Base-by-base conservation (phyloP, 345 rosid species). In the Pistacia vera region DNA sequence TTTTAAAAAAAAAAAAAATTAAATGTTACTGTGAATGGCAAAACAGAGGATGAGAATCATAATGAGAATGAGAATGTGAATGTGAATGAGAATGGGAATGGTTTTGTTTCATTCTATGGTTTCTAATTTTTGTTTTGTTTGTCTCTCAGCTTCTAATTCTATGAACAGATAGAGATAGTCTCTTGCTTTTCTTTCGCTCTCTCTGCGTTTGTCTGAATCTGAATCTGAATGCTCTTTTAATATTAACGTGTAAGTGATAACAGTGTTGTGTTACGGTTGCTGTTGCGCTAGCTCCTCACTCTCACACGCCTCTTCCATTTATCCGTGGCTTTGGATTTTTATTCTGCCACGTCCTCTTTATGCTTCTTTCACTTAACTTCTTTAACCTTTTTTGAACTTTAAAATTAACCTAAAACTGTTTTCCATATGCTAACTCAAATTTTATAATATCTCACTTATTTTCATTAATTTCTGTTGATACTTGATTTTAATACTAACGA, bases 71-170 rank as follows among this genome's bases (percentile, higher is more conserved):
- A 56, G 69, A 76, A 75, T 66, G 77, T n/a, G 36, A 22, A 22
- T 22, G 22, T 33, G 68, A 75, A 80, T 65, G 77, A 73, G 75
- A 71, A 59, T 75, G 48, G 77, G 22, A 22, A 22, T 22, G 22
- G 22, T 22, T 78, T 71, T 59, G 67, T 71, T 75, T 55, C 79
- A 75, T 70, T 74, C 65, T 66, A 36, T 60, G n/a, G 16, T 16
- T n/a, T n/a, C 22, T 1, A 3, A 9, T 11, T 22, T 4, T 9
- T 30, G 0, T 64, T 8, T 13, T 38, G 4, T 3, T 11, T 11
- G 25, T 63, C n/a, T 48, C 14, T 44, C 70, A 7, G 55, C 54
- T 66, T 22, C 56, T 9, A 3, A 71, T 41, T 41, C 61, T 33
- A 33, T 18, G 17, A 70, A 55, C 51, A 28, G 51, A 56, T 18